phyloP scores from a whole-genome alignment of 768 basidiomycete species.

The Xerocomus spinulosus region DNA sequence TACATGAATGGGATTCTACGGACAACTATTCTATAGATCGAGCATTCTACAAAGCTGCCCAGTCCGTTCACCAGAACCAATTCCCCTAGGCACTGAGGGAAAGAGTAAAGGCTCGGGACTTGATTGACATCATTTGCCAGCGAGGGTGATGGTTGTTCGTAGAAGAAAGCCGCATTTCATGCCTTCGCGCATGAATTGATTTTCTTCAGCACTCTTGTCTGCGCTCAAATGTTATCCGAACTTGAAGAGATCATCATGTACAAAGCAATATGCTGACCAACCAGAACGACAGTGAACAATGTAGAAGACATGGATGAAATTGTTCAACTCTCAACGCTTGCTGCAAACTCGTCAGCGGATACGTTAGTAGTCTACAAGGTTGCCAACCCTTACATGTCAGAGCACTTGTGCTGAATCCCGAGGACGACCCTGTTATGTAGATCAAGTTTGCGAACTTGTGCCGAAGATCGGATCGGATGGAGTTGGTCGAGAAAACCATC shows the following conservation, averaged over 20 bases:
- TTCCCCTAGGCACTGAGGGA: constrained; percentile 86
- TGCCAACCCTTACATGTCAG: constrained; percentile 96
- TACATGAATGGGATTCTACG: constrained; percentile 98
- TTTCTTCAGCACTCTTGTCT: constrained; percentile 75
- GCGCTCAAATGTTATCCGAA: constrained; percentile 97
- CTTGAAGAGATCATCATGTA: constrained; percentile 96
- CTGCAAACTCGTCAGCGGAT: background rate
- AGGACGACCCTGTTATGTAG: constrained; percentile 96
- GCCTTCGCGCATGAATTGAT: constrained; percentile 12
- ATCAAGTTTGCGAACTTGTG: constrained; percentile 98
- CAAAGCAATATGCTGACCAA: constrained; percentile 91
- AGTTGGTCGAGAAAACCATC: constrained; percentile 95
- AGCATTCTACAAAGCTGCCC: constrained; percentile 92
- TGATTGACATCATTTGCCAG: constrained; percentile 84
- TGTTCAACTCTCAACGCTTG: constrained; percentile 42
- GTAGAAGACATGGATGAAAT: constrained; percentile 95
- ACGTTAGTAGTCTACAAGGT: constrained; percentile 66
- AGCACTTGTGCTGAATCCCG: constrained; percentile 86
- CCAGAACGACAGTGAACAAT: constrained; percentile 88
- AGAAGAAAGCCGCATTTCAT: constrained; percentile 61
- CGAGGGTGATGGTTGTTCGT: constrained; percentile 95
- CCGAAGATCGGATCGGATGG: constrained; percentile 90
- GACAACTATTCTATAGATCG: constrained; percentile 95
- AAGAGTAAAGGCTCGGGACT: constrained; percentile 88
- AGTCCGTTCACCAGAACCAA: constrained; percentile 94